Evolutionary conservation across 768 basidiomycete species (phyloP).

Genomic region (Favolaschia claudopus): DNA sequence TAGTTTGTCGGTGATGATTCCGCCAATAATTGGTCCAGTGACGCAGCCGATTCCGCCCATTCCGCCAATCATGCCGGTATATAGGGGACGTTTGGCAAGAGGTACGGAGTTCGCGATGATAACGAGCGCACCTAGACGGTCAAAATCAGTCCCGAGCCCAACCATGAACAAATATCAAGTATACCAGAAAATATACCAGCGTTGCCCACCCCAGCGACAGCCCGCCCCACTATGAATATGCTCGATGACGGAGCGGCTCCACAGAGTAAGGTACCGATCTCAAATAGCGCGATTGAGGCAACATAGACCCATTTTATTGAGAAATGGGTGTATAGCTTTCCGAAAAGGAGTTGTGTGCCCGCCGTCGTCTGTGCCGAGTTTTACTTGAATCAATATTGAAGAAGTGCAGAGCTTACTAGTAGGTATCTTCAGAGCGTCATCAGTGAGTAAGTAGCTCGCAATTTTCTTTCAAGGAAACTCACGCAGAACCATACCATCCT

Average conservation of each 20-base stretch:
- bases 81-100: slow-evolving; percentile 36
- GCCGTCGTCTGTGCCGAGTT: not conserved
- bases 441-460: not conserved
- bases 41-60: slow-evolving; percentile 26
- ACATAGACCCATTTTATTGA: slow-evolving; percentile 12
- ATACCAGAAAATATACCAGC: slow-evolving; percentile 40
- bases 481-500: slow-evolving; percentile 5
- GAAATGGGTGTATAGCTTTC: not conserved
- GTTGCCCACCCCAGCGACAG: slow-evolving; percentile 52
- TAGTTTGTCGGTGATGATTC: slow-evolving; percentile 35
- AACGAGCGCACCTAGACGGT: slow-evolving; percentile 28
- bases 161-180: too few relatives aligned
- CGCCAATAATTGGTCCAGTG: slow-evolving; percentile 37
- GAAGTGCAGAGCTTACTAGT: not conserved
- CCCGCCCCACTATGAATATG: slow-evolving; percentile 50
- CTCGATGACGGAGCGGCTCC: slow-evolving; percentile 39
- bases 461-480: too few relatives aligned
- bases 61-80: slow-evolving; percentile 48
- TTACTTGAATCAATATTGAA: not conserved
- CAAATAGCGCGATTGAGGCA: slow-evolving; percentile 42
- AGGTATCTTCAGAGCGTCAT: not conserved
- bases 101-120: slow-evolving; percentile 35
- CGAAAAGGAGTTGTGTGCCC: slow-evolving; percentile 1
- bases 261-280: slow-evolving; percentile 52
- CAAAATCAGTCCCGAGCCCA: too few relatives aligned